Base-by-base conservation (phyloP, 129 eudicot species). In the Arctium minus region DNA sequence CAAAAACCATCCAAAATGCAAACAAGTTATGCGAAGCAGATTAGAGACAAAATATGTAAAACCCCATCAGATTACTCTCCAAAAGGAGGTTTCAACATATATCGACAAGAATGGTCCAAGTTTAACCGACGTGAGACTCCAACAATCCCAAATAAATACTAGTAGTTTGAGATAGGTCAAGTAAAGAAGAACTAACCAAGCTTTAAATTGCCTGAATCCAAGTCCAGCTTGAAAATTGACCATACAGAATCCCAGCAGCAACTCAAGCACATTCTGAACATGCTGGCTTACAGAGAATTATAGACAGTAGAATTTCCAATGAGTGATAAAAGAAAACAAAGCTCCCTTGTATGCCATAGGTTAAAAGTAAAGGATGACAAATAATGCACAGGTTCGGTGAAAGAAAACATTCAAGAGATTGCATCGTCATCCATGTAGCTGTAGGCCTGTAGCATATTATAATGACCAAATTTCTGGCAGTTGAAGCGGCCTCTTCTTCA, bases 401-500 rank as follows among this genome's bases (percentile, higher is more conserved):
- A 70, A 37, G 39, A 84, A 72, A 3, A n/a, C 29, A n/a, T 72
- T 18, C n/a, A 32, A 72, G 71, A 40, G 3, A 15, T 68, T 27
- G 40, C 6, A 37, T 48, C 78, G n/a, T 8, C 27, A 32, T 64
- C 42, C 75, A n/a, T 39, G 70, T 77, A n/a, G 67, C 70, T 60
- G 36, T 72, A 30, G 82, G 11, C 48, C 70, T 60, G 36, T 72
- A 30, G 82, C 64, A 77, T 71, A 9, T 70, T 37, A 77, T 53
- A 83, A 4, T 1, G 8, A 56, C 18, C 67, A 56, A 6, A 35
- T 33, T 70, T 77, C 82, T 38, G 8, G 75, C 60, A 22, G 75
- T 75, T 64, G 79, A 7, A 22, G 17, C 70, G 33, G 62, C 64
- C 71, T 84, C 36, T 64, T 78, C 74, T 79, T 84, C 79, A 78